A percentile compares a stretch with the other conserved stretches of the same genome.
These are phyloP conservation scores for Aspergillus carlsbadensis DNA, from an alignment of 495 filamentous ascomycete species.

Conservation along the genomic window DNA sequence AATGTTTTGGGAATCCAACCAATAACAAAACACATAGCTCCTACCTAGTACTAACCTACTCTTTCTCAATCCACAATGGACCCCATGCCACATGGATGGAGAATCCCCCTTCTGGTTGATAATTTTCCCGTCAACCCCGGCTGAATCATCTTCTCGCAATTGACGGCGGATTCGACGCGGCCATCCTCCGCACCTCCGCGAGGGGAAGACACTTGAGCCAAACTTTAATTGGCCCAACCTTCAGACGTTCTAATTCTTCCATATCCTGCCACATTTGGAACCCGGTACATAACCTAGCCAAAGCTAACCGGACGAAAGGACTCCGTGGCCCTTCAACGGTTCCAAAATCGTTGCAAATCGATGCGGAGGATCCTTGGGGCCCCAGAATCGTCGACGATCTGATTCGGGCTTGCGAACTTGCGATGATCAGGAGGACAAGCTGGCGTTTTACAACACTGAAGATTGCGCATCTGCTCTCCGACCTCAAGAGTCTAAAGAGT, in stretches of 20 bases:
- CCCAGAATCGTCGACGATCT: neutral
- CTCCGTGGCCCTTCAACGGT: neutral
- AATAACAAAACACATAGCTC: neutral
- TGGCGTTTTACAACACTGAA: no score
- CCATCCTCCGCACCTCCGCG: no score
- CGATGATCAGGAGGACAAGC: no score
- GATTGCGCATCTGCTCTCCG: no score
- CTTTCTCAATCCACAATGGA: no score
- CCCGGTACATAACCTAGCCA: neutral
- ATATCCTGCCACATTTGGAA: neutral
- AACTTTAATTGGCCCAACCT: neutral
- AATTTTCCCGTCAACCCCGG: neutral
- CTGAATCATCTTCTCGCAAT: neutral
- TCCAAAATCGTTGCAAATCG: neutral
- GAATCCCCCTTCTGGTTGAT: neutral
- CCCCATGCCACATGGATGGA: neutral
- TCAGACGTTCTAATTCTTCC: neutral
- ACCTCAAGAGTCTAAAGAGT: no score
- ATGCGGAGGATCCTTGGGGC: conserved; percentile 4
- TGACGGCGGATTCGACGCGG: no score
- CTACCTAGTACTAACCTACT: no score
- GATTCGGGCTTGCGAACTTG: no score
- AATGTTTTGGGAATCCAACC: neutral
- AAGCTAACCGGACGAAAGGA: neutral
- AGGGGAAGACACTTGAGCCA: no score